These are phyloP conservation scores for Globisporangium iwayamae DNA, from an alignment of 352 stramenopile genomes.

Conservation along the genomic window DNA sequence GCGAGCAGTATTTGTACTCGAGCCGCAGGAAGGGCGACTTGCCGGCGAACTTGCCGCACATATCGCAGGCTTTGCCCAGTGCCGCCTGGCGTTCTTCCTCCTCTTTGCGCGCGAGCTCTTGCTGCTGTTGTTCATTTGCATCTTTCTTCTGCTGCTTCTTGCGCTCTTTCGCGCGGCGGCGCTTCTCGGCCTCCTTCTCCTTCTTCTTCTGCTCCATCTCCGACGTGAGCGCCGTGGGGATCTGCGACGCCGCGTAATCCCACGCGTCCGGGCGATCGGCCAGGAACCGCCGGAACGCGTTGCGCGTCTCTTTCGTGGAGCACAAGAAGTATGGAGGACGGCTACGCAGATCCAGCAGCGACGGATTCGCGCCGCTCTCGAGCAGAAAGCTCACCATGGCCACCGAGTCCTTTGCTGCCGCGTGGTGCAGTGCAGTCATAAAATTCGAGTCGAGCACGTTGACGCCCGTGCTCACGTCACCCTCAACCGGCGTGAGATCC, in stretches of 20 bases:
- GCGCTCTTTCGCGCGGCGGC: constrained; percentile 78
- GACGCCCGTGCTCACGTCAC: constrained; percentile 18
- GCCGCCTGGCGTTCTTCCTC: constrained; percentile 73
- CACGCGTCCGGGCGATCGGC: constrained; percentile 75
- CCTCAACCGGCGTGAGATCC: constrained; percentile 19
- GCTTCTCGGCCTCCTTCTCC: constrained; percentile 87
- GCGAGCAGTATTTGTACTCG: constrained; percentile 93
- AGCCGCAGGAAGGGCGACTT: constrained; percentile 89
- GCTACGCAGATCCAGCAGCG: constrained; percentile 69
- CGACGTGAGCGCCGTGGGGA: constrained; percentile 67
- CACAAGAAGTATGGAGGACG: constrained; percentile 90
- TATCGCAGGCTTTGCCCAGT: constrained; percentile 71
- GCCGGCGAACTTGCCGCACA: constrained; percentile 77
- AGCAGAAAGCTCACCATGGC: constrained; percentile 71
- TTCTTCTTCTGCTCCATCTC: constrained; percentile 86
- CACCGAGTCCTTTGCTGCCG: constrained; percentile 40
- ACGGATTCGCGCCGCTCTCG: constrained; percentile 81
- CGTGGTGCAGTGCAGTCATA: constrained; percentile 81
- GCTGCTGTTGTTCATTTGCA: constrained; percentile 57
- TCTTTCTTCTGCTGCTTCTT: constrained; percentile 91
- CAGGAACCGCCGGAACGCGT: constrained; percentile 90
- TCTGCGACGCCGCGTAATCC: constrained; percentile 70
- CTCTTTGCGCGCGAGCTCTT: constrained; percentile 55
- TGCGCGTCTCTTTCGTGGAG: constrained; percentile 82
- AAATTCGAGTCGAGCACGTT: constrained; percentile 57